Conservation (phyloP, 768 basidiomycete species). For the Tricholoma furcatifolium region DNA sequence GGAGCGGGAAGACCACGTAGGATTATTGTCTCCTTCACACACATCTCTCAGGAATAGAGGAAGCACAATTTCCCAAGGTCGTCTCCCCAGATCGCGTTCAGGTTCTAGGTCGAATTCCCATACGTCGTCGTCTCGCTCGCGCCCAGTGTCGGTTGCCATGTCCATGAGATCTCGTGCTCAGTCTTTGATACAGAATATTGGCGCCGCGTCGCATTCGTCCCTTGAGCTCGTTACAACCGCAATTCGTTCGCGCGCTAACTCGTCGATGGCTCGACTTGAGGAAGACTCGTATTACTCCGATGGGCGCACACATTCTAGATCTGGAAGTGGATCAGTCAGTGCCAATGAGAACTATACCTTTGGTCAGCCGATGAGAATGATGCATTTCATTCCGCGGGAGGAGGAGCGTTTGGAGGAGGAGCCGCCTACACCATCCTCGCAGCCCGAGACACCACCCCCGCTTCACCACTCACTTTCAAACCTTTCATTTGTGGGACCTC, state of each 20-base stretch:
- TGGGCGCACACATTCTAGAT: slow-evolving; percentile 41
- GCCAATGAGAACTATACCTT: slow-evolving; percentile 72
- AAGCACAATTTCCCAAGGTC: slow-evolving; percentile 30
- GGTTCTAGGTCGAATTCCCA: slow-evolving; percentile 31
- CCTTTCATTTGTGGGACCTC: slow-evolving; percentile 9
- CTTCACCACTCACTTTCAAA: slow-evolving; percentile 16
- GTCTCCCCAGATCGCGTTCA: slow-evolving; percentile 33
- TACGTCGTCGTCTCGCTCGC: slow-evolving; percentile 41
- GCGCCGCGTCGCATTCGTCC: slow-evolving; percentile 59
- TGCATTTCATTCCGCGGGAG: slow-evolving; percentile 31
- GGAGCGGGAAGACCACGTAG: slow-evolving; percentile 64
- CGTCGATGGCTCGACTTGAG: slow-evolving; percentile 69
- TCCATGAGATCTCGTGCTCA: slow-evolving; percentile 64
- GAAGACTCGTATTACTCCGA: slow-evolving; percentile 45
- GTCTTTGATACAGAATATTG: slow-evolving; percentile 63
- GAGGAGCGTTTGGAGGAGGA: slow-evolving; percentile 22
- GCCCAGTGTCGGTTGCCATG: slow-evolving; percentile 40
- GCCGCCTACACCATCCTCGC: slow-evolving; percentile 3
- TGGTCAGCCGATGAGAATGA: slow-evolving; percentile 54
- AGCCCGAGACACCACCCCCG: slow-evolving; percentile 13
- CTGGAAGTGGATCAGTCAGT: slow-evolving; percentile 51
- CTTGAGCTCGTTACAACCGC: slow-evolving; percentile 52
- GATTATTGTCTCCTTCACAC: slow-evolving; percentile 52
- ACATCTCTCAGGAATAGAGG: slow-evolving; percentile 44
- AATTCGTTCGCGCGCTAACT: slow-evolving; percentile 54